Conservation (phyloP, 1,284 basidiomycete species). For the Marasmius oreades region DNA sequence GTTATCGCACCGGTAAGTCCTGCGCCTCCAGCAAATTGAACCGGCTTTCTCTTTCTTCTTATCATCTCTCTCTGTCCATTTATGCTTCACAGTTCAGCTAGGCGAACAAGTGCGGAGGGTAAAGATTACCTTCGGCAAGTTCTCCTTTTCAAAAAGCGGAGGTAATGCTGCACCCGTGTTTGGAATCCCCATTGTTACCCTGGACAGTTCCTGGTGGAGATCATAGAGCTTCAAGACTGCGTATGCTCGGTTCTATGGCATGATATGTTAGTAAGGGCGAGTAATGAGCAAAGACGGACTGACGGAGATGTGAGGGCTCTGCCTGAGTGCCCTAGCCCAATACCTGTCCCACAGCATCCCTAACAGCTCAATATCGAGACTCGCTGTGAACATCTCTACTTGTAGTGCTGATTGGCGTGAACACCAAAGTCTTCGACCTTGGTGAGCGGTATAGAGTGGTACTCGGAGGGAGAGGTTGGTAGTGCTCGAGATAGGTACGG, state of each 20-base stretch:
- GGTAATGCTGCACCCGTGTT: constrained; percentile 56
- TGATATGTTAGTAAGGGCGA: constrained; percentile 2
- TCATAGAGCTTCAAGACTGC: constrained; percentile 89
- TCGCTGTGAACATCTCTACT: constrained; percentile 92
- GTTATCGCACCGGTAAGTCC: too few species aligned
- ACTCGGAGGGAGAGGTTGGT: constrained; percentile 78
- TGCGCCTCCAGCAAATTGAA: constrained; percentile 83
- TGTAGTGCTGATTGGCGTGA: constrained; percentile 96
- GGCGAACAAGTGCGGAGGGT: background rate
- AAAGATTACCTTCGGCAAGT: too few species aligned
- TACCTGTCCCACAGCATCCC: constrained; percentile 98
- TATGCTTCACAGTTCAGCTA: constrained; percentile 7
- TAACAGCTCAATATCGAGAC: constrained; percentile 81
- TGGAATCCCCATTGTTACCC: constrained; percentile 51
- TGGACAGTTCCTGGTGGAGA: constrained; percentile 79
- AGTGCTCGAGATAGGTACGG: constrained; percentile 92
- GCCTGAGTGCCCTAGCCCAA: constrained; percentile 95
- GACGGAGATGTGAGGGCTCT: constrained; percentile 88
- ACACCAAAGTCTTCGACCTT: constrained; percentile 99
- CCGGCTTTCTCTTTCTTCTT: constrained; percentile 76
- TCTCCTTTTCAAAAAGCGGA: constrained; percentile 45
- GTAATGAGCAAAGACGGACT: constrained; percentile 35
- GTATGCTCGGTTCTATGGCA: constrained; percentile 81
- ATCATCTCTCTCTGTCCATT: constrained; percentile 58
- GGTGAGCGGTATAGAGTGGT: constrained; percentile 90